Evolutionary conservation across 2,329 filamentous ascomycete species (phyloP).

Genomic region (Fusarium foetens): DNA sequence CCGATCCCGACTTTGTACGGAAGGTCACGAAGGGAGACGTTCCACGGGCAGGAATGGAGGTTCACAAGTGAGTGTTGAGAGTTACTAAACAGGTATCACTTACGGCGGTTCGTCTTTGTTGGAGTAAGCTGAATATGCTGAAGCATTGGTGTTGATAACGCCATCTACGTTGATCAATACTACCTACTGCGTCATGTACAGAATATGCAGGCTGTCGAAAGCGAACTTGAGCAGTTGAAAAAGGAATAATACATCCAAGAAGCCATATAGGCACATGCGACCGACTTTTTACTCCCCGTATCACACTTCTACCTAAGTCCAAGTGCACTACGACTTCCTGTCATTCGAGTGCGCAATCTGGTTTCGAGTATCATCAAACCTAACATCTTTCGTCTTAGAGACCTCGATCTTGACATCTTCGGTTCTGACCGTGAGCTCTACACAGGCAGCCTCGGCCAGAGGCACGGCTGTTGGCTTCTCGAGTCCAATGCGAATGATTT

Average conservation of each 20-base stretch:
- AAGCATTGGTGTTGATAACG: background rate
- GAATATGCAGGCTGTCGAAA: background rate
- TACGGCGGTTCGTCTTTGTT: background rate
- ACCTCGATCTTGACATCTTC: constrained; percentile 38
- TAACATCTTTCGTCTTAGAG: constrained; percentile 12
- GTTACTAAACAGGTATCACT: background rate
- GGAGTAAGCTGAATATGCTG: background rate
- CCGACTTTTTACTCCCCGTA: background rate
- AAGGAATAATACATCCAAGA: background rate
- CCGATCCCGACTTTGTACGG: constrained; percentile 74
- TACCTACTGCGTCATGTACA: constrained; percentile 12
- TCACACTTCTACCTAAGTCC: background rate
- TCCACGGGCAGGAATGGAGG: constrained; percentile 64
- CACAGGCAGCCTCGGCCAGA: constrained; percentile 75
- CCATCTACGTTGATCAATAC: background rate
- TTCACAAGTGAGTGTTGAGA: constrained; percentile 3
- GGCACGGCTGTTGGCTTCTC: constrained; percentile 80
- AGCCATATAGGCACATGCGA: background rate
- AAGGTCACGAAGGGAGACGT: constrained; percentile 79
- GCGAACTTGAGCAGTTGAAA: background rate
- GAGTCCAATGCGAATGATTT: constrained; percentile 67
- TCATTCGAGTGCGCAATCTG: constrained; percentile 1
- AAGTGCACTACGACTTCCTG: background rate
- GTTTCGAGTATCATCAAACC: constrained; percentile 23
- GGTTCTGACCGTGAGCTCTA: constrained; percentile 60